These are phyloP conservation scores for Helotiales sp. DNA, from an alignment of 2,329 filamentous ascomycete genomes.

Conservation along the genomic window DNA sequence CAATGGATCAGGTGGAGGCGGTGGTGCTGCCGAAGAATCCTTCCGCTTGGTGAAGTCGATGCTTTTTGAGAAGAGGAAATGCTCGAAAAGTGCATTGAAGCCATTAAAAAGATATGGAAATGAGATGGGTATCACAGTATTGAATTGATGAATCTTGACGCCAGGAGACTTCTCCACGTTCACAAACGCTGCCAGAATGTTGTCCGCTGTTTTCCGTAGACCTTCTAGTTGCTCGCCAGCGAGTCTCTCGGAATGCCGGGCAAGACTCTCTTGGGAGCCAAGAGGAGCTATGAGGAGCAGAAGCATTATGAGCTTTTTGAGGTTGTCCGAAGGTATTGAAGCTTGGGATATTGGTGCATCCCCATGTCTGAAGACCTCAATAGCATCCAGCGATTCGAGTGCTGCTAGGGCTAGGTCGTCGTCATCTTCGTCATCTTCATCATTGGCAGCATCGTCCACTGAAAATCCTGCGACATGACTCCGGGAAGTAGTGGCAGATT, in stretches of 20 bases:
- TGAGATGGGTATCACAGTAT: conserved; percentile 56
- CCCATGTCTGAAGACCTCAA: conserved; percentile 58
- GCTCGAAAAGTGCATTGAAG: conserved; percentile 69
- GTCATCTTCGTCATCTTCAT: conserved; percentile 49
- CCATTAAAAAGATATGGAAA: conserved; percentile 68
- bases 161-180: conserved; percentile 63
- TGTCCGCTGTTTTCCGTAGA: conserved; percentile 62
- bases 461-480: conserved; percentile 38
- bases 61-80: conserved; percentile 73
- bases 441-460: conserved; percentile 42
- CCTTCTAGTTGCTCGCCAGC: conserved; percentile 54
- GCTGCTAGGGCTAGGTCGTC: conserved; percentile 69
- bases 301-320: conserved; percentile 69
- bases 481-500: conserved; percentile 36
- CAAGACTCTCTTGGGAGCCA: conserved; percentile 62
- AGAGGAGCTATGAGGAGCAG: conserved; percentile 67
- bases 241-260: conserved; percentile 58
- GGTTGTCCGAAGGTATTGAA: conserved; percentile 73
- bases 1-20: conserved; percentile 20
- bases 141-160: conserved; percentile 62
- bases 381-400: conserved; percentile 65
- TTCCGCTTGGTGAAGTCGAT: conserved; percentile 56
- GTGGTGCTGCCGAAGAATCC: conserved; percentile 23
- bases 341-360: conserved; percentile 57
- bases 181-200: conserved; percentile 65